A percentile compares a stretch with the other conserved stretches of the same genome.
phyloP scores from a whole-genome alignment of 495 filamentous ascomycete species.

The Talaromyces adpressus region DNA sequence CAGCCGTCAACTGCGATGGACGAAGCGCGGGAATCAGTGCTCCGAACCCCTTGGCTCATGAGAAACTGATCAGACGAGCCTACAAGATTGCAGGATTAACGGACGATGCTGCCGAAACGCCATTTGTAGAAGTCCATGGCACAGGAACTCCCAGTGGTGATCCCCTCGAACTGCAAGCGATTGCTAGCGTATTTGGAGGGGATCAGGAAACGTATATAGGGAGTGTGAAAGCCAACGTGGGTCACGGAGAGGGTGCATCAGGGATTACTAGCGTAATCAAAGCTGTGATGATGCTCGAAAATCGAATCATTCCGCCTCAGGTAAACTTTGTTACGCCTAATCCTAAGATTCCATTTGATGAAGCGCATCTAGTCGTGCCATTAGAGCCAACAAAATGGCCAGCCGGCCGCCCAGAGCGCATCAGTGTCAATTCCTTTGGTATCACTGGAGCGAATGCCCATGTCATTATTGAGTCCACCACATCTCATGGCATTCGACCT shows the following conservation, averaged over 20 bases:
- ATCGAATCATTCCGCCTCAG: constrained; percentile 27
- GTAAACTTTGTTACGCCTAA: constrained; percentile 24
- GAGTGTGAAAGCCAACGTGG: constrained; percentile 28
- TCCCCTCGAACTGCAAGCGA: constrained; percentile 35
- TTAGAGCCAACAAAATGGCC: constrained; percentile 16
- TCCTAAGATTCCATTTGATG: constrained; percentile 14
- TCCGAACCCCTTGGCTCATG: constrained; percentile 23
- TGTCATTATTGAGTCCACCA: constrained; percentile 14
- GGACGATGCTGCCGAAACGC: constrained; percentile 17
- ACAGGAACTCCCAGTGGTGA: constrained; percentile 27
- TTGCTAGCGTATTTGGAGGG: constrained; percentile 33
- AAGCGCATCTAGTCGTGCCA: constrained; percentile 13
- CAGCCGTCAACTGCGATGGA: constrained; percentile 21
- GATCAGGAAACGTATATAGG: constrained; percentile 17
- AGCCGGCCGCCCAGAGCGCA: constrained; percentile 11
- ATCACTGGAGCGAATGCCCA: constrained; percentile 28
- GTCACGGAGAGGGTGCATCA: constrained; percentile 31
- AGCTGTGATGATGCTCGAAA: constrained; percentile 22
- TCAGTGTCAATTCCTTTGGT: constrained; percentile 27
- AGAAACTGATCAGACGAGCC: constrained; percentile 25
- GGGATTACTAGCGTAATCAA: constrained; percentile 32
- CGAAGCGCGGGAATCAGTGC: constrained; percentile 14
- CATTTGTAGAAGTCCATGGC: constrained; percentile 20
- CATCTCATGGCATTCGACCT: neutral
- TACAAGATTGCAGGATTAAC: constrained; percentile 22